Evolutionary conservation across 139 green algal species (phyloP).

Genomic region (Dunaliella primolecta): DNA sequence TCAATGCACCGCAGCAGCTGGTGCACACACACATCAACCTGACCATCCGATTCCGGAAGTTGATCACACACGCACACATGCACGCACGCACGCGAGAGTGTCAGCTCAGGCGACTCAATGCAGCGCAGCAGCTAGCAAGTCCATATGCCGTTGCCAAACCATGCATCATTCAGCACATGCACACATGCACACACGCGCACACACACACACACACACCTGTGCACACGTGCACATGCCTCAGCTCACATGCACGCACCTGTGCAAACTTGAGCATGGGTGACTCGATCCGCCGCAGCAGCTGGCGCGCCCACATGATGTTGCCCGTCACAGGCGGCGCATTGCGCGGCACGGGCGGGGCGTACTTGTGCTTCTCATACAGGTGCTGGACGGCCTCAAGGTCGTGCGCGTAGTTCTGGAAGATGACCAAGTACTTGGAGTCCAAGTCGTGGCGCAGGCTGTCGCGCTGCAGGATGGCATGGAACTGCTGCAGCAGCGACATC

Average conservation of each 20-base stretch:
- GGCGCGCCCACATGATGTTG: constrained; percentile 88
- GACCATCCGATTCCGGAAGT: too few species aligned
- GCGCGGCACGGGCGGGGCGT: constrained; percentile 70
- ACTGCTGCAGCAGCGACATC: constrained; percentile 83
- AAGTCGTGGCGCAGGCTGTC: constrained; percentile 73
- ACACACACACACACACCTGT: too few species aligned
- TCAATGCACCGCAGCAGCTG: too few species aligned
- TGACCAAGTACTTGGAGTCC: constrained; percentile 70
- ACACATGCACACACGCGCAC: too few species aligned
- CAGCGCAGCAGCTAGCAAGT: too few species aligned
- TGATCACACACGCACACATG: too few species aligned
- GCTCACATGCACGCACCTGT: background rate
- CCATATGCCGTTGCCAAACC: background rate
- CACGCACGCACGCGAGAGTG: too few species aligned
- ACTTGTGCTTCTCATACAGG: constrained; percentile 90
- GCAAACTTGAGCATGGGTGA: constrained; percentile 86
- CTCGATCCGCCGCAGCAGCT: constrained; percentile 90
- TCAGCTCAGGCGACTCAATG: too few species aligned
- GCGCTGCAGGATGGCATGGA: constrained; percentile 79
- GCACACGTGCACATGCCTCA: too few species aligned
- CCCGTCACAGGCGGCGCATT: constrained; percentile 83
- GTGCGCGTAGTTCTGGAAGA: constrained; percentile 81
- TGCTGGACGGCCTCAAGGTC: constrained; percentile 87
- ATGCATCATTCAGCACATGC: too few species aligned
- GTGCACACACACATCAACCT: too few species aligned